phyloP scores from a whole-genome alignment of 495 filamentous ascomycete genomes.

The Friedmanniomyces endolithicus region DNA sequence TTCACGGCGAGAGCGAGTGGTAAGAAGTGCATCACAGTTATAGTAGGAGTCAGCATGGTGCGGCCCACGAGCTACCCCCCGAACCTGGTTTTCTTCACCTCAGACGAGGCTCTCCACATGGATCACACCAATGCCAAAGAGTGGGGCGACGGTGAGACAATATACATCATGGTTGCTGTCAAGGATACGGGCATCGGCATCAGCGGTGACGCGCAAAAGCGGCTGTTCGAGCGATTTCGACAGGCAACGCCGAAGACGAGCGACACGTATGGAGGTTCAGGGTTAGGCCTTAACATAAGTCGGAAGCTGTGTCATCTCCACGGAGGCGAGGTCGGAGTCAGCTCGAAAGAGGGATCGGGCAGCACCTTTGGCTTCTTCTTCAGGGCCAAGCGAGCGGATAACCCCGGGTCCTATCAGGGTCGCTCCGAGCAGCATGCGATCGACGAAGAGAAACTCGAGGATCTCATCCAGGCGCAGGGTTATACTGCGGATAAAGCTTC shows the following conservation, averaged over 20 bases:
- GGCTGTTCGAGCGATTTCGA: constrained; percentile 28
- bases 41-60: constrained; percentile 22
- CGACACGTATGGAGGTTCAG: constrained; percentile 29
- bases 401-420: not conserved
- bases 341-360: constrained; percentile 25
- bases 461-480: not conserved
- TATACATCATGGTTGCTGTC: constrained; percentile 29
- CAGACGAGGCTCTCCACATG: constrained; percentile 15
- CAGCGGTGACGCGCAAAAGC: constrained; percentile 21
- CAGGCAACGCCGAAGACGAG: constrained; percentile 32
- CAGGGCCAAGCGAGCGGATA: constrained; percentile 19
- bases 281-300: constrained; percentile 29
- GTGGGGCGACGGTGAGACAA: constrained; percentile 23
- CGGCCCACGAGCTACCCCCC: constrained; percentile 26
- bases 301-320: constrained; percentile 30
- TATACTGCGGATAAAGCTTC: not conserved
- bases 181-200: constrained; percentile 32
- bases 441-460: not conserved
- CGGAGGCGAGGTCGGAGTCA: constrained; percentile 31
- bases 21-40: constrained; percentile 22
- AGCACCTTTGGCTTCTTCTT: constrained; percentile 31
- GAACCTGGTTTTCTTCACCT: constrained; percentile 28
- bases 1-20: constrained; percentile 26
- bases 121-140: constrained; percentile 23
- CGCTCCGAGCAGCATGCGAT: not conserved